Evolutionary conservation across 2,329 filamentous ascomycete genomes (phyloP).

Genomic region (Teratosphaeria epicoccoides): DNA sequence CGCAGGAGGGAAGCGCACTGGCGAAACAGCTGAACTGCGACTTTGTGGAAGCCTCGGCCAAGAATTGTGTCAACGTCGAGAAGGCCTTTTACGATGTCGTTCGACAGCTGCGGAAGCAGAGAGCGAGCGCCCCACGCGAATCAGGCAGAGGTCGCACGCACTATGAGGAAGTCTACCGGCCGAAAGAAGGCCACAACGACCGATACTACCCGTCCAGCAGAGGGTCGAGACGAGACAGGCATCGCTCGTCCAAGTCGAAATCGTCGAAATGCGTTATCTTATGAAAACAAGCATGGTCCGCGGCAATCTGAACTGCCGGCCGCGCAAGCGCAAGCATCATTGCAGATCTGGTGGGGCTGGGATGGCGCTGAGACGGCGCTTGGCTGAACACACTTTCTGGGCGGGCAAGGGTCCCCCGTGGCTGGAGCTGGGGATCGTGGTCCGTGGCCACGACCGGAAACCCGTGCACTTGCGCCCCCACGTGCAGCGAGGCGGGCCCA

Average conservation of each 20-base stretch:
- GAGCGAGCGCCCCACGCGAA: conserved; percentile 28
- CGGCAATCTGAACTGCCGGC: neutral
- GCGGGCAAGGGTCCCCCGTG: too few relatives aligned
- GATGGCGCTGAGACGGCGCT: too few relatives aligned
- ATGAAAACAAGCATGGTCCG: conserved; percentile 2
- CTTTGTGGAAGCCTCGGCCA: conserved; percentile 92
- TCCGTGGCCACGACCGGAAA: too few relatives aligned
- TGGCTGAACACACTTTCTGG: too few relatives aligned
- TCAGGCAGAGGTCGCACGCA: conserved; percentile 1
- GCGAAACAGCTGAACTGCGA: conserved; percentile 90
- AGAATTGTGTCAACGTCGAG: conserved; percentile 97
- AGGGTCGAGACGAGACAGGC: neutral
- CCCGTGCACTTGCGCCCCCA: too few relatives aligned
- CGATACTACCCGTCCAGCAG: neutral
- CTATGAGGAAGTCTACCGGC: neutral
- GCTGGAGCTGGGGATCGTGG: too few relatives aligned
- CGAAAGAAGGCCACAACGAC: neutral
- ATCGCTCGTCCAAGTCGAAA: conserved; percentile 1
- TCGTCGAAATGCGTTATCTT: conserved; percentile 10
- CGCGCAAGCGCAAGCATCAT: too few relatives aligned
- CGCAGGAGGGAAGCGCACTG: conserved; percentile 85
- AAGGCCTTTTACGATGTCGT: conserved; percentile 99
- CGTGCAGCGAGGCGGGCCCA: too few relatives aligned
- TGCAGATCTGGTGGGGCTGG: too few relatives aligned
- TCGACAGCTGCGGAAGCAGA: conserved; percentile 73